Percentiles rank a stretch among this genome's conserved stretches.
Conservation (phyloP, 75 land plant species). For the Larix kaempferi region DNA sequence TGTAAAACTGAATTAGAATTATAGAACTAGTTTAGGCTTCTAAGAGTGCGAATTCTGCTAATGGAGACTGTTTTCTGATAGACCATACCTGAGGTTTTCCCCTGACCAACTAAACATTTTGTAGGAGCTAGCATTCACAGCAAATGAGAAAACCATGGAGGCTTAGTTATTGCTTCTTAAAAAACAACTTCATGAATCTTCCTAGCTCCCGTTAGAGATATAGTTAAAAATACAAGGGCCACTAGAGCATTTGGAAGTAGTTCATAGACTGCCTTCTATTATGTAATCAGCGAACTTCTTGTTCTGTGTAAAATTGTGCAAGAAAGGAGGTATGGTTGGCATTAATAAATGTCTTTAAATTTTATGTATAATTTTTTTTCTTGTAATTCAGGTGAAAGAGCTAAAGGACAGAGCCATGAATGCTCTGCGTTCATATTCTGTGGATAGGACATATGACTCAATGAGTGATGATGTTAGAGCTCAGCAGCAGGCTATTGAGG, state of each 20-base stretch:
- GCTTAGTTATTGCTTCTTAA: not conserved
- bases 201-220: not conserved
- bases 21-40: not conserved
- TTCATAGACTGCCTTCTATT: not conserved
- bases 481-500: conserved; percentile 26
- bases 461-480: conserved; percentile 31
- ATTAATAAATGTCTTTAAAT: not conserved
- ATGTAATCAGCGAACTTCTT: not conserved
- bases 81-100: not conserved
- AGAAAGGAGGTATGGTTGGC: not conserved
- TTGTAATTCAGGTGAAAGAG: conserved; percentile 66
- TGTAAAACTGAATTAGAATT: not conserved
- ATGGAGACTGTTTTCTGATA: not conserved
- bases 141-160: not conserved
- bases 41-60: not conserved
- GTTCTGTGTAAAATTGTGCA: not conserved
- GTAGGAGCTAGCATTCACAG: not conserved
- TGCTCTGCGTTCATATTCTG: conserved; percentile 45
- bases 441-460: conserved; percentile 29
- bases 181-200: not conserved
- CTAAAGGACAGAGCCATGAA: conserved; percentile 88
- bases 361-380: not conserved
- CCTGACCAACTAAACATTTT: not conserved
- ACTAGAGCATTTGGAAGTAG: no score
- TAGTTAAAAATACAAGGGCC: no score